These are phyloP conservation scores for Petunia secreta DNA, from an alignment of 257 asterid genomes.

Conservation along the genomic window DNA sequence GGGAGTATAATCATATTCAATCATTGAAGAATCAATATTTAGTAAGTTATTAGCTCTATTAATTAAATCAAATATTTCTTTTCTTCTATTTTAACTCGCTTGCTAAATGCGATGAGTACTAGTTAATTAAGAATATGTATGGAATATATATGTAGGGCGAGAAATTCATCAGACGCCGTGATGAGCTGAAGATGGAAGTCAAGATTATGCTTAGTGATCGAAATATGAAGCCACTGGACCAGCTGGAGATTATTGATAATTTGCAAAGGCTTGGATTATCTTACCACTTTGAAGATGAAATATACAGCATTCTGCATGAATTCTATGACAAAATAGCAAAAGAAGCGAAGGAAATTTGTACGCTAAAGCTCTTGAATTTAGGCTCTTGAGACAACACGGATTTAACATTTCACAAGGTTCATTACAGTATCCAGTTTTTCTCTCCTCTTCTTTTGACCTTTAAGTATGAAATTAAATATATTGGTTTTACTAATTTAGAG, in stretches of 20 bases:
- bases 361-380: conserved; percentile 44
- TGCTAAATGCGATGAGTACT: too few species aligned
- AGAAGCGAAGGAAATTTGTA: conserved; percentile 29
- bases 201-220: conserved; percentile 31
- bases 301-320: conserved; percentile 25
- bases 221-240: conserved; percentile 8
- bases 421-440: neutral
- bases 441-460: neutral
- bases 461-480: neutral
- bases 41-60: conserved; percentile 27
- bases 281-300: conserved; percentile 42
- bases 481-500: neutral
- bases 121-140: too few species aligned
- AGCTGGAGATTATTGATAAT: conserved; percentile 40
- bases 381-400: conserved; percentile 47
- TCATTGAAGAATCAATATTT: conserved; percentile 38
- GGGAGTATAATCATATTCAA: conserved; percentile 46
- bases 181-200: conserved; percentile 36
- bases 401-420: conserved; percentile 46
- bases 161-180: conserved; percentile 23
- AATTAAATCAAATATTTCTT: neutral
- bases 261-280: conserved; percentile 45
- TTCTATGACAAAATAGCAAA: neutral
- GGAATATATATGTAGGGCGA: conserved; percentile 30
- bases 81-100: too few species aligned